Evolutionary conservation across 2,329 filamentous ascomycete species (phyloP).

Genomic region (Fusarium chaquense): DNA sequence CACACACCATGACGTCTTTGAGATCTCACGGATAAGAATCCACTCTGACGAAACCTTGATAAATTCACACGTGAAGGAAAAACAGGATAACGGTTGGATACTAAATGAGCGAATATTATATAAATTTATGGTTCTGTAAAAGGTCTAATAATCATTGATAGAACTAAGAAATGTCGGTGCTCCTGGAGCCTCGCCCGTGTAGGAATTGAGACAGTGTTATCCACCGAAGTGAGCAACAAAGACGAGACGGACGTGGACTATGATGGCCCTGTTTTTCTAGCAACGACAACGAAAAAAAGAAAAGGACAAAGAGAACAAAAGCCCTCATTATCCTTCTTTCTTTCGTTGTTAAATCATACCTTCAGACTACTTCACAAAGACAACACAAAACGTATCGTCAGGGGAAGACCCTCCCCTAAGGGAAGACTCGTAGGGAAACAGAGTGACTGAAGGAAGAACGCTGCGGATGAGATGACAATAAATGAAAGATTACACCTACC

Average conservation of each 20-base stretch:
- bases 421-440: constrained; percentile 51
- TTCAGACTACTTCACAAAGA: constrained; percentile 54
- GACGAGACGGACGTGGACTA: constrained; percentile 62
- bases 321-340: neutral
- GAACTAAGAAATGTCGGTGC: constrained; percentile 58
- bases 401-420: constrained; percentile 51
- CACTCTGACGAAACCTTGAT: constrained; percentile 37
- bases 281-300: constrained; percentile 50
- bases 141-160: neutral
- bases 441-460: constrained; percentile 51
- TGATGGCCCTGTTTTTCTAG: constrained; percentile 65
- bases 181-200: constrained; percentile 65
- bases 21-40: constrained; percentile 21
- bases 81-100: neutral
- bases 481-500: constrained; percentile 15
- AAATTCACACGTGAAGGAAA: constrained; percentile 20
- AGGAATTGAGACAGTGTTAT: constrained; percentile 35
- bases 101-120: neutral
- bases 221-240: constrained; percentile 41
- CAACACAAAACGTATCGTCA: constrained; percentile 53
- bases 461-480: constrained; percentile 36
- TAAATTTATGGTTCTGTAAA: neutral
- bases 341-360: constrained; percentile 29
- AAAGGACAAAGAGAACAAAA: constrained; percentile 5
- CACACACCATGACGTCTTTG: constrained; percentile 36